These are phyloP conservation scores for Smithsoniella earleae DNA, from an alignment of 163 green algal species.

Conservation along the genomic window DNA sequence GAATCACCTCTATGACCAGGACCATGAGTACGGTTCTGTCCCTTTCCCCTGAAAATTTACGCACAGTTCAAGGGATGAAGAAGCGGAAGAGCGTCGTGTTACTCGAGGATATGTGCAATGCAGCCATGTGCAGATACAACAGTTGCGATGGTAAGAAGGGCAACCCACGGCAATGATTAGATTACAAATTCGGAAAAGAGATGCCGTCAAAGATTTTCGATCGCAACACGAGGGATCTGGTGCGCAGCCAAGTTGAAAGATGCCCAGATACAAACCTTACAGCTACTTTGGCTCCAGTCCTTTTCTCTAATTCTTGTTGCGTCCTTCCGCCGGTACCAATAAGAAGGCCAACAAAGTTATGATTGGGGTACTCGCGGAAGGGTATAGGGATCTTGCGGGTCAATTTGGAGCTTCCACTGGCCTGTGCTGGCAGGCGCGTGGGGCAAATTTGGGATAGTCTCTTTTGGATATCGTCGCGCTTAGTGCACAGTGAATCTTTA, in stretches of 20 bases:
- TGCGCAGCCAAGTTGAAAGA: no score
- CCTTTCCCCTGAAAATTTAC: background rate
- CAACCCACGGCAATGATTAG: background rate
- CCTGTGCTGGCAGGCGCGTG: no score
- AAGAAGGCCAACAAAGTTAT: background rate
- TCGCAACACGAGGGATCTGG: background rate
- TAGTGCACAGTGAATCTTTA: background rate
- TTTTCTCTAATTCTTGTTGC: constrained; percentile 1
- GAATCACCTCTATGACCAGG: background rate
- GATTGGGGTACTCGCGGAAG: background rate
- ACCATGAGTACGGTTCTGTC: background rate
- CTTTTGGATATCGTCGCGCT: no score
- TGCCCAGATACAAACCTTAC: no score
- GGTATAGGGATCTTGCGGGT: background rate
- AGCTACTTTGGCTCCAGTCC: constrained; percentile 3
- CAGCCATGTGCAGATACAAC: background rate
- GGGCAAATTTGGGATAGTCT: no score
- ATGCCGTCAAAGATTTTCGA: background rate
- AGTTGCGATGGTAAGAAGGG: background rate
- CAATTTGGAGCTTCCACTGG: background rate
- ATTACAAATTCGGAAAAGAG: background rate
- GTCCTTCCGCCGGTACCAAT: constrained; percentile 4
- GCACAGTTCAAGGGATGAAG: background rate
- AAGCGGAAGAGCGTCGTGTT: background rate
- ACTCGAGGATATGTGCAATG: background rate